phyloP scores from a whole-genome alignment of 441 rosid species.

The Gossypium davidsonii region DNA sequence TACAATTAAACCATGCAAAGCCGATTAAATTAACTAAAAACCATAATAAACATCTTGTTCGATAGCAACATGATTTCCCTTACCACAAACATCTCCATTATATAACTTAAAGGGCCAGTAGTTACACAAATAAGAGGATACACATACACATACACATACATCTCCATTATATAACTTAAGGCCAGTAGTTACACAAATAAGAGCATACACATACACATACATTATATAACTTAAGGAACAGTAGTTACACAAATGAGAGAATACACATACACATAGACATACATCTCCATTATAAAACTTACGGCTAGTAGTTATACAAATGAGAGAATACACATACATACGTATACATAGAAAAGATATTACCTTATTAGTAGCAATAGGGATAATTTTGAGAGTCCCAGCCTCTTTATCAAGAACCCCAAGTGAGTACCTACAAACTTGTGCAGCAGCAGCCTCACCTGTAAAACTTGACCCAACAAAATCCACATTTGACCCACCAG shows the following conservation, averaged over 20 bases:
- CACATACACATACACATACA: too few relatives aligned
- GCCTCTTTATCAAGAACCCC: slow-evolving; percentile 68
- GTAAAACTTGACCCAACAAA: slow-evolving; percentile 64
- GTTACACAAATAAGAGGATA: not conserved
- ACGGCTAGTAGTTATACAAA: too few relatives aligned
- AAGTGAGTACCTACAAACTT: slow-evolving; percentile 57
- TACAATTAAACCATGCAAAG: slow-evolving; percentile 18
- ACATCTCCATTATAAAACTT: not conserved
- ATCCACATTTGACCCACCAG: slow-evolving; percentile 34
- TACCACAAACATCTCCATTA: not conserved
- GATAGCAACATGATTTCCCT: not conserved
- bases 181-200: too few relatives aligned
- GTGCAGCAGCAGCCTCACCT: slow-evolving; percentile 58
- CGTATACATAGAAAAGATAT: not conserved
- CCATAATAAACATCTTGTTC: not conserved
- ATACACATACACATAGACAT: not conserved
- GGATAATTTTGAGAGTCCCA: slow-evolving; percentile 54
- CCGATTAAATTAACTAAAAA: not conserved
- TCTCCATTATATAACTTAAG: too few relatives aligned
- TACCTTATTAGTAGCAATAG: slow-evolving; percentile 79
- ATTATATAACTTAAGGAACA: too few relatives aligned
- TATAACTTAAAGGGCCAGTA: not conserved
- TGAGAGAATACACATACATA: not conserved
- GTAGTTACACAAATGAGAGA: too few relatives aligned
- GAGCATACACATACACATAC: not conserved